phyloP scores from a whole-genome alignment of 2,329 filamentous ascomycete species.

The Arthrobotrys sphaeroides region DNA sequence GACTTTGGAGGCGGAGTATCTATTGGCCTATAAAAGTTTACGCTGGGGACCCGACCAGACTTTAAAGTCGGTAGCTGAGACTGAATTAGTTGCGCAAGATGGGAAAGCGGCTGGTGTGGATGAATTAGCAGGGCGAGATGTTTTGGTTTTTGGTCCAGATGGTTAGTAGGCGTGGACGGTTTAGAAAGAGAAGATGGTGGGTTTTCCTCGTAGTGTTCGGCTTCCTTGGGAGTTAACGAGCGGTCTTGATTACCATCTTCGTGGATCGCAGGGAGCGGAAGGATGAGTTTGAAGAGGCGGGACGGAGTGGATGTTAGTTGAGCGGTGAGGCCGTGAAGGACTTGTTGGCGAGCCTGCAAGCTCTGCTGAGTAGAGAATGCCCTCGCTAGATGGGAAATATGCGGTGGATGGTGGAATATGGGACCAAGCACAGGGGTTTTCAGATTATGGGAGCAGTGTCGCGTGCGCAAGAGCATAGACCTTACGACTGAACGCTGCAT shows the following conservation, averaged over 20 bases:
- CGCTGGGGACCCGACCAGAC: constrained; percentile 73
- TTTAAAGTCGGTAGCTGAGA: constrained; percentile 79
- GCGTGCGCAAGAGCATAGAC: constrained; percentile 17
- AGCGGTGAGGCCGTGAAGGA: constrained; percentile 45
- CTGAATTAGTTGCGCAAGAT: constrained; percentile 87
- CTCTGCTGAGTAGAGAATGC: constrained; percentile 15
- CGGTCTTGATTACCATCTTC: constrained; percentile 25
- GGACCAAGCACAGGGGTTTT: not conserved
- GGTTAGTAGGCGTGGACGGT: not conserved
- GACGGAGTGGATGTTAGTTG: constrained; percentile 81
- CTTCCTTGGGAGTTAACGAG: constrained; percentile 23
- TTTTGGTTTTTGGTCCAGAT: constrained; percentile 60
- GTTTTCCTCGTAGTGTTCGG: constrained; percentile 42
- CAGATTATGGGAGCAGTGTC: not conserved
- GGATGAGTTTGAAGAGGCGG: constrained; percentile 79
- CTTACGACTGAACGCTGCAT: constrained; percentile 43
- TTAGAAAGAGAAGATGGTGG: constrained; percentile 26
- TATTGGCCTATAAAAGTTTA: constrained; percentile 81
- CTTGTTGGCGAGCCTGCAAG: constrained; percentile 30
- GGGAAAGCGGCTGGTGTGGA: constrained; percentile 88
- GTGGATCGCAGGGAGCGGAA: constrained; percentile 70
- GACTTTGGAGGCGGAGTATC: constrained; percentile 62
- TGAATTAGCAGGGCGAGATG: constrained; percentile 86
- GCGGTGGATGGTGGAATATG: not conserved
- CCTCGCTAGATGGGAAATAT: not conserved